Evolutionary conservation across 2,329 filamentous ascomycete genomes (phyloP), one percentile per base, ranked within the genome.

Genomic region (Aspergillus versicolor): DNA sequence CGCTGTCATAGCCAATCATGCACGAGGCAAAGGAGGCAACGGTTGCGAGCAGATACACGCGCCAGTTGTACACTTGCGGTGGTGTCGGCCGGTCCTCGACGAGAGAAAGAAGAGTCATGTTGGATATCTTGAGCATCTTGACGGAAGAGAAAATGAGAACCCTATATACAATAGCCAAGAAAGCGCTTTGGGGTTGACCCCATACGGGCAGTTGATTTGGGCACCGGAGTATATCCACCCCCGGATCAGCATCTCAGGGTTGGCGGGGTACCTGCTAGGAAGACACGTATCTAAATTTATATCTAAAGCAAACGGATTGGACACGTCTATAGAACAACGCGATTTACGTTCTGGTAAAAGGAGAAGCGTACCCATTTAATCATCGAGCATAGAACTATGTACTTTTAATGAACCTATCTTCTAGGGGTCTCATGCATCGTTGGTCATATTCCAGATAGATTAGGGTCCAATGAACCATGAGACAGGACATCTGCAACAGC

Each of bases 1-100:
- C 87, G 51, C 84, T 88, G 70, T 92, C 89, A 61, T 84, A 83
- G 15, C 81, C 81, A 61, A 84, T 83, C 79, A 83, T 85, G 66
- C 82, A 84, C 56, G 82, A 80, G 49, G 82, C 82, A 67, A 79
- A 83, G 15, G 80, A 83, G 40, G 82, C 82, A 37, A 84, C 77
- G 11, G 76, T 75, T 8, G 83, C 82, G 40, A 80, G 79, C 12
- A 80, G 74, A 65, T 84, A 85, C 40, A 85, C 78, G 38, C 79
- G 75, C 82, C 82, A 85, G 70, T 85, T 85, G 77, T 85, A 85
- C 55, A 85, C 82, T 51, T 74, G 75, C 66, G 78, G 79, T 19
- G 82, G 83, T 58, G 82, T 85, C 12, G 82, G 82, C 63, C 82
- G 66, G 59, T 77, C 75, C 65, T 77, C 75, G 60, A 76, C 69